Percentiles rank a stretch among this genome's conserved stretches.
Evolutionary conservation across 108 stramenopile genomes (phyloP).

Genomic region (Tribonema minus): DNA sequence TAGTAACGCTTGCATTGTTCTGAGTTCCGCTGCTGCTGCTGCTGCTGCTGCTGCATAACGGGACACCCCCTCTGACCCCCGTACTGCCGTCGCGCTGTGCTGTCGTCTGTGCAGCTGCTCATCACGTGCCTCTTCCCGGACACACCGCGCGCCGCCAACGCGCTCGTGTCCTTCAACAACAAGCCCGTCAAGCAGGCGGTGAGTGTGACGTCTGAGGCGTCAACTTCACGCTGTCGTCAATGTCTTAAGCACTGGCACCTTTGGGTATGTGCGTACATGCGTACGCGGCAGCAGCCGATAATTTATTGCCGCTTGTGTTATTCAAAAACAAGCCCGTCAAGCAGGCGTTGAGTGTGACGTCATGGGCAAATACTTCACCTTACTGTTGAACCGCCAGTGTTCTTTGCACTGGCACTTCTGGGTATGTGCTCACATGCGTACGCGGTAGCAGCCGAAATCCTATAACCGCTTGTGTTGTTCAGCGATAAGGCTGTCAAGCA

Average conservation of each 20-base stretch:
- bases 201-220: neutral
- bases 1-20: neutral
- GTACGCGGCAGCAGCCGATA: conserved; percentile 75
- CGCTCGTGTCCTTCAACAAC: conserved; percentile 82
- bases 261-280: conserved; percentile 80
- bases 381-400: too few relatives aligned
- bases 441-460: conserved; percentile 74
- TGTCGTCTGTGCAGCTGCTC: too few relatives aligned
- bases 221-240: neutral
- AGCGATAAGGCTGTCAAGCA: conserved; percentile 78
- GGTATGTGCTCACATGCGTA: conserved; percentile 80
- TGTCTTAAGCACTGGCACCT: too few relatives aligned
- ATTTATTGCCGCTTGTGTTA: conserved; percentile 75
- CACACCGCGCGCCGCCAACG: conserved; percentile 77
- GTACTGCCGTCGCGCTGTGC: too few relatives aligned
- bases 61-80: too few relatives aligned
- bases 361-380: neutral
- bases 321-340: conserved; percentile 81
- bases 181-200: conserved; percentile 69
- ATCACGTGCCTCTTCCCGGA: conserved; percentile 83
- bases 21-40: neutral
- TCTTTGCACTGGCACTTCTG: too few relatives aligned
- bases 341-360: conserved; percentile 51
- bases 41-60: too few relatives aligned
- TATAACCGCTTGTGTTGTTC: conserved; percentile 72